These are phyloP conservation scores for Soucietia sequanensis DNA, from an alignment of 805 yeast species.

Conservation along the genomic window DNA sequence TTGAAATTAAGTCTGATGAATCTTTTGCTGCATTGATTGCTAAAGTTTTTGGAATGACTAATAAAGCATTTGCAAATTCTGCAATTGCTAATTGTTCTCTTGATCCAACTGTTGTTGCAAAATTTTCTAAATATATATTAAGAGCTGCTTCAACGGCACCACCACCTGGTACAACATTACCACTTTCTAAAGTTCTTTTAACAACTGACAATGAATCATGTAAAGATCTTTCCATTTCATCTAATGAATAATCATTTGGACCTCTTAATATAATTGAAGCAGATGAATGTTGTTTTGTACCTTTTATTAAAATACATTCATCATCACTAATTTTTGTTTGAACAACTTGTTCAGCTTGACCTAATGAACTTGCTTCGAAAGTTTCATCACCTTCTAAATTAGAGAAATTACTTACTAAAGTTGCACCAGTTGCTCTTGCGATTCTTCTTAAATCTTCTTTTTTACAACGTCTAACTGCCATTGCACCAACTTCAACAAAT, in stretches of 20 bases:
- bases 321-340: slow-evolving; percentile 94
- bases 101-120: slow-evolving; percentile 96
- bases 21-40: slow-evolving; percentile 98
- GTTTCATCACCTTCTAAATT: slow-evolving; percentile 96
- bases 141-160: slow-evolving; percentile 98
- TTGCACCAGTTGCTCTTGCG: slow-evolving; percentile 98
- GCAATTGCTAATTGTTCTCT: slow-evolving; percentile 98
- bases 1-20: slow-evolving; percentile 90
- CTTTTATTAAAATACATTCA: slow-evolving; percentile 90
- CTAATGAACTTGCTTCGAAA: slow-evolving; percentile 80
- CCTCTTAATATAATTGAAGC: slow-evolving; percentile 93
- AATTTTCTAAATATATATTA: slow-evolving; percentile 90
- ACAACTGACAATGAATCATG: slow-evolving; percentile 95
- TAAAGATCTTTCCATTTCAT: slow-evolving; percentile 97
- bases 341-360: slow-evolving; percentile 84
- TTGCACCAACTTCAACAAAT: slow-evolving; percentile 86
- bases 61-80: slow-evolving; percentile 88
- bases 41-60: slow-evolving; percentile 92
- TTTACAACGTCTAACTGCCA: slow-evolving; percentile 96
- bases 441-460: slow-evolving; percentile 95
- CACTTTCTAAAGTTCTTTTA: slow-evolving; percentile 92
- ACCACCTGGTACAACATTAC: slow-evolving; percentile 96
- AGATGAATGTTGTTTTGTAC: slow-evolving; percentile 88
- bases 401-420: slow-evolving; percentile 79
- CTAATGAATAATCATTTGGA: slow-evolving; percentile 90